Conservation (phyloP, 2,329 filamentous ascomycete genomes). For the Aureobasidium vineae region DNA sequence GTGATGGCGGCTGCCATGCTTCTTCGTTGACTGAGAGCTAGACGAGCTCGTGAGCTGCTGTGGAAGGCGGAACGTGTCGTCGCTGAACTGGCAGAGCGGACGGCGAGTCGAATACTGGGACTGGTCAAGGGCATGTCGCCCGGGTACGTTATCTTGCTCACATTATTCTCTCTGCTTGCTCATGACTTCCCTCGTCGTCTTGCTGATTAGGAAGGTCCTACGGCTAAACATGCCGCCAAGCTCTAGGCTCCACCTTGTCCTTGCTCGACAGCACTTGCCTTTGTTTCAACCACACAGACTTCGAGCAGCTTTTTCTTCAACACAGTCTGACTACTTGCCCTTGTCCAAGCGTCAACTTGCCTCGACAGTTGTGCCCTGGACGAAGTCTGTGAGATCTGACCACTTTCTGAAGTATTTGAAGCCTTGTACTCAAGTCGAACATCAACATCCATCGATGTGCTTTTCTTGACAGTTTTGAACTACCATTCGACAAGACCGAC, state of each 20-base stretch:
- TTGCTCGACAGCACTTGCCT: neutral
- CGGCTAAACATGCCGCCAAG: constrained; percentile 17
- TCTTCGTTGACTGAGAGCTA: neutral
- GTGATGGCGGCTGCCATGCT: constrained; percentile 25
- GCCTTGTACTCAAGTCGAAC: neutral
- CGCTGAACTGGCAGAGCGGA: neutral
- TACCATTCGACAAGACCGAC: neutral
- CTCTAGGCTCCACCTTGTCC: neutral
- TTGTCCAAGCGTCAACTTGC: neutral
- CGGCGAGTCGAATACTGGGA: constrained; percentile 1
- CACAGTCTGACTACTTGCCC: neutral
- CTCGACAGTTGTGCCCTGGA: neutral
- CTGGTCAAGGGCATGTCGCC: constrained; percentile 19
- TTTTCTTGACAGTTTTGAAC: constrained; percentile 16
- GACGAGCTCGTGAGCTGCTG: constrained; percentile 5
- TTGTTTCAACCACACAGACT: neutral
- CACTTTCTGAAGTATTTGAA: neutral
- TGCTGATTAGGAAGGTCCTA: constrained; percentile 23
- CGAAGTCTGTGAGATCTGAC: neutral
- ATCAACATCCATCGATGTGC: neutral
- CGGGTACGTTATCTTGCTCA: neutral
- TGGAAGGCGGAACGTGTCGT: neutral
- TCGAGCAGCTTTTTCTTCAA: neutral
- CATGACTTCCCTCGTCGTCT: neutral
- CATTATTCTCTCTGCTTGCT: neutral